phyloP scores from a whole-genome alignment of 371 early-diverging fungal species.

The Rhizopus arrhizus region DNA sequence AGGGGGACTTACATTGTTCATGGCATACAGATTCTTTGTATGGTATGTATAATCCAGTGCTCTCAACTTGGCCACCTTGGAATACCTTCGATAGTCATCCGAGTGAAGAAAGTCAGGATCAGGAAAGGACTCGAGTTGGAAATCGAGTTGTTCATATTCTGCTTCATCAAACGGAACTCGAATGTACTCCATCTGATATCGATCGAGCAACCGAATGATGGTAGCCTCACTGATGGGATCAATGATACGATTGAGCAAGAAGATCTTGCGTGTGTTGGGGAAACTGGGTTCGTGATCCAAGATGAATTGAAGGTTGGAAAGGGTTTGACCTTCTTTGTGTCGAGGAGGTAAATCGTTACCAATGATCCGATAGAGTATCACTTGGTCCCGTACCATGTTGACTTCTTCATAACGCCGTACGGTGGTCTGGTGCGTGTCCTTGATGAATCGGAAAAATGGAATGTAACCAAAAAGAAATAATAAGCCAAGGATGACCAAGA shows the following conservation, averaged over 20 bases:
- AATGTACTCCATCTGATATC: constrained; percentile 61
- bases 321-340: constrained; percentile 68
- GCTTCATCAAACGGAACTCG: constrained; percentile 61
- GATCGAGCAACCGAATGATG: constrained; percentile 58
- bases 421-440: constrained; percentile 7
- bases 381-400: constrained; percentile 44
- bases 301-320: constrained; percentile 69
- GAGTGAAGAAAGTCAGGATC: constrained; percentile 69
- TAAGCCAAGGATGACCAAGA: constrained; percentile 17
- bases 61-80: constrained; percentile 64
- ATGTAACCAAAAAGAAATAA: constrained; percentile 30
- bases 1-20: constrained; percentile 67
- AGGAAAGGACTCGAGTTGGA: constrained; percentile 67
- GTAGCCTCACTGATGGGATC: constrained; percentile 61
- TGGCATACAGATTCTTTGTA: constrained; percentile 72
- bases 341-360: constrained; percentile 76
- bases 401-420: constrained; percentile 2
- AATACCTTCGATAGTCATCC: constrained; percentile 62
- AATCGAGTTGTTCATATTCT: constrained; percentile 65
- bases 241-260: constrained; percentile 70
- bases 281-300: constrained; percentile 67
- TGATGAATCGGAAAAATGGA: constrained; percentile 25
- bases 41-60: constrained; percentile 70
- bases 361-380: constrained; percentile 68
- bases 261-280: constrained; percentile 63